Evolutionary conservation across 192 early-diverging fungal species (phyloP).

Genomic region (Backusella liffmaniae): DNA sequence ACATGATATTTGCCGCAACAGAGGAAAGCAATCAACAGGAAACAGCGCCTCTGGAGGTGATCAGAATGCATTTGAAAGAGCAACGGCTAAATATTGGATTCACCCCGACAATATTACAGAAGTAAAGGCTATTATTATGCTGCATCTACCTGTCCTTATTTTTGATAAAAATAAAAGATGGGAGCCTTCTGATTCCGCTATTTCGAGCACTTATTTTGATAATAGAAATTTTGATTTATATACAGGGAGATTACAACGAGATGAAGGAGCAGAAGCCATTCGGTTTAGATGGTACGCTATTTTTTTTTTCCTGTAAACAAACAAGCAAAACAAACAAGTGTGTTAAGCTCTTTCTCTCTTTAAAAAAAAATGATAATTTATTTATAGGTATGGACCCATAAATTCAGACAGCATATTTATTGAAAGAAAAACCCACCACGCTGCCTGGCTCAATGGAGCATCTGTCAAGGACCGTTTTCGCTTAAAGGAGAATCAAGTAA

Average conservation of each 20-base stretch:
- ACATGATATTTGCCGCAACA: slow-evolving; percentile 69
- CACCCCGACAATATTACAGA: slow-evolving; percentile 95
- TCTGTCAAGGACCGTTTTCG: slow-evolving; percentile 91
- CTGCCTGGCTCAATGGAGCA: slow-evolving; percentile 54
- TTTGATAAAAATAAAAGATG: slow-evolving; percentile 60
- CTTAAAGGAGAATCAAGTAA: slow-evolving; percentile 91
- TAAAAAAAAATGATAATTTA: background rate
- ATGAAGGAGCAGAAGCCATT: slow-evolving; percentile 87
- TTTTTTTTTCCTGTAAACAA: background rate
- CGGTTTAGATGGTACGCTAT: slow-evolving; percentile 89
- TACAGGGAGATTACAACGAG: slow-evolving; percentile 82
- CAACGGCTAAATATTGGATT: slow-evolving; percentile 95
- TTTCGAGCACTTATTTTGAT: slow-evolving; percentile 94
- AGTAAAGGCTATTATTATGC: slow-evolving; percentile 89
- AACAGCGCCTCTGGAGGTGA: slow-evolving; percentile 31
- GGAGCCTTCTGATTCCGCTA: slow-evolving; percentile 82
- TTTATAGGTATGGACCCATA: slow-evolving; percentile 32
- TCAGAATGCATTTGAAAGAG: slow-evolving; percentile 68
- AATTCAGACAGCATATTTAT: slow-evolving; percentile 33
- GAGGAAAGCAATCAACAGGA: slow-evolving; percentile 24
- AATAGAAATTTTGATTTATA: slow-evolving; percentile 92
- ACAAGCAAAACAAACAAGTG: background rate
- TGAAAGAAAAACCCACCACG: slow-evolving; percentile 44
- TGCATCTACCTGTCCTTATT: slow-evolving; percentile 88
- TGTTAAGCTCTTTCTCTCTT: background rate